Percentiles rank a stretch among this genome's conserved stretches.
Evolutionary conservation across 805 yeast species (phyloP).

Genomic region (Ogataea sp.): DNA sequence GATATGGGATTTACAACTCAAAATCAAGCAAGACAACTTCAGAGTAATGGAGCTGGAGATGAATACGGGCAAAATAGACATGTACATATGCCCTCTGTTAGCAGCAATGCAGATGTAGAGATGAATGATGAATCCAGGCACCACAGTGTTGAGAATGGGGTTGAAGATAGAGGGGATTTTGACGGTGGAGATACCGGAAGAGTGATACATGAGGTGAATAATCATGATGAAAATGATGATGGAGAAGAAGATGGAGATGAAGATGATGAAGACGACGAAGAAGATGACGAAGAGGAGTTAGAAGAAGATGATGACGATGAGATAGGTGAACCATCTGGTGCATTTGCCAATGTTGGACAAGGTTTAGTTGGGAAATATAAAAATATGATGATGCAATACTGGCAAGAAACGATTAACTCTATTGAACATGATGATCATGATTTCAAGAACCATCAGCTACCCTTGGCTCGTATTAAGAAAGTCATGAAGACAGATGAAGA

Average conservation of each 20-base stretch:
- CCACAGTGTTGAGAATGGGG: no score
- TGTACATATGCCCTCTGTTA: no score
- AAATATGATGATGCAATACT: conserved; percentile 88
- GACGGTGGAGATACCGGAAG: conserved; percentile 2
- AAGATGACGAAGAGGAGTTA: conserved; percentile 27
- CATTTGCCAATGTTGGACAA: conserved; percentile 76
- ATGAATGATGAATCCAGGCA: no score
- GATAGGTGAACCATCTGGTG: conserved; percentile 27
- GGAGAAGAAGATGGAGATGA: conserved; percentile 19
- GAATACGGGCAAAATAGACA: no score
- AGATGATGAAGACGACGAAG: conserved; percentile 10
- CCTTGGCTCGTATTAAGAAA: conserved; percentile 91
- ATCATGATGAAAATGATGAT: conserved; percentile 9
- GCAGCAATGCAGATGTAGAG: background rate
- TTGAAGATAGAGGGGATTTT: background rate
- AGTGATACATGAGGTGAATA: conserved; percentile 12
- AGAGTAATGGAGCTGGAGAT: no score
- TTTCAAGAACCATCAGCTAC: conserved; percentile 89
- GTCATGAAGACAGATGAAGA: conserved; percentile 98
- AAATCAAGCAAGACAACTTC: background rate
- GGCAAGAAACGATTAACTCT: conserved; percentile 93
- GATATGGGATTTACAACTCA: background rate
- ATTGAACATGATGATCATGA: conserved; percentile 86
- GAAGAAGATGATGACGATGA: conserved; percentile 28
- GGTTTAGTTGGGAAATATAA: conserved; percentile 78